A percentile compares a stretch with the other conserved stretches of the same genome.
phyloP scores from a whole-genome alignment of 495 filamentous ascomycete genomes.

The Umbilicaria muhlenbergii region DNA sequence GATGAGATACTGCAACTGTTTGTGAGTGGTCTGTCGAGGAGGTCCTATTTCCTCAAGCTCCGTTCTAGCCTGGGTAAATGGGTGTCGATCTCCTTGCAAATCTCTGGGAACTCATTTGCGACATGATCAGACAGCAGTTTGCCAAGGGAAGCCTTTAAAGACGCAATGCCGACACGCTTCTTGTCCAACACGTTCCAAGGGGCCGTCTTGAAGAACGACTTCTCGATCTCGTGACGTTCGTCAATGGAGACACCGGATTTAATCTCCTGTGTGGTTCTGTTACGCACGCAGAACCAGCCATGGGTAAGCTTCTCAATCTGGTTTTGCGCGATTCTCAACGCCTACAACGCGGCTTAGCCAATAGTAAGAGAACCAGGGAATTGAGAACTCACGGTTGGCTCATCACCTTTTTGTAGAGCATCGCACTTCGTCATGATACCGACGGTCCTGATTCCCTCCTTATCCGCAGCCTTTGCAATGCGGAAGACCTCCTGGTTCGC shows the following conservation, averaged over 20 bases:
- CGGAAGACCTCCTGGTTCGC: slow-evolving; percentile 44
- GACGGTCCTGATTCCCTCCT: slow-evolving; percentile 33
- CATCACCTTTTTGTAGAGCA: background rate
- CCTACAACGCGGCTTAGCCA: too few species aligned
- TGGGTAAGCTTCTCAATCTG: slow-evolving; percentile 26
- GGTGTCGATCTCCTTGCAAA: slow-evolving; percentile 26
- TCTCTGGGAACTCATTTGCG: slow-evolving; percentile 34
- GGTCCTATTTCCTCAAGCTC: slow-evolving; percentile 27
- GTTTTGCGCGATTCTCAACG: slow-evolving; percentile 31
- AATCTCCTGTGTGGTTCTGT: slow-evolving; percentile 16
- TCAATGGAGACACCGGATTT: background rate
- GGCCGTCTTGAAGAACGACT: slow-evolving; percentile 10
- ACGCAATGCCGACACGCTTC: slow-evolving; percentile 32
- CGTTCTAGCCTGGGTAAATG: too few species aligned
- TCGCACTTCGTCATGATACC: slow-evolving; percentile 49
- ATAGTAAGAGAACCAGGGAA: too few species aligned
- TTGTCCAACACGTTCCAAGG: slow-evolving; percentile 30
- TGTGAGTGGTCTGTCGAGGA: slow-evolving; percentile 21
- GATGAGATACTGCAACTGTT: slow-evolving; percentile 30
- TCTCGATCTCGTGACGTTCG: slow-evolving; percentile 14
- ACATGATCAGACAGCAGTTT: slow-evolving; percentile 27
- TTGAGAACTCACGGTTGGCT: too few species aligned
- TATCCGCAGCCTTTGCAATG: slow-evolving; percentile 34
- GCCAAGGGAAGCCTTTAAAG: slow-evolving; percentile 23
- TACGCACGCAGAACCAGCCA: slow-evolving; percentile 42